A percentile compares a stretch with the other conserved stretches of the same genome.
These are phyloP conservation scores for Xerocomus spinulosus DNA, from an alignment of 768 basidiomycete genomes.

Conservation along the genomic window DNA sequence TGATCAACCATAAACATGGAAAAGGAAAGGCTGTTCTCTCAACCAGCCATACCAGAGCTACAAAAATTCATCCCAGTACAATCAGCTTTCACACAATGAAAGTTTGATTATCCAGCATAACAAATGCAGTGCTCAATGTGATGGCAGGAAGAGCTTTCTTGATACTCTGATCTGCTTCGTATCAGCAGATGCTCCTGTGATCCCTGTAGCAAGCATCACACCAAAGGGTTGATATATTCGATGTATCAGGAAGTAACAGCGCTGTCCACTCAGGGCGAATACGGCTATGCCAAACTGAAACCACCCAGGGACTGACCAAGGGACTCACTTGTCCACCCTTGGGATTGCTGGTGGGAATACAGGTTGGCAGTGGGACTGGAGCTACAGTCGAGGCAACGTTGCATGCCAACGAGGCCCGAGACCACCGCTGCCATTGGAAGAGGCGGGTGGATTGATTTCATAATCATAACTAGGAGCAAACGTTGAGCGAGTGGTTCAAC, in stretches of 20 bases:
- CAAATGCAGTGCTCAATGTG: conserved; percentile 30
- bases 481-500: background rate
- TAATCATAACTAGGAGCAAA: conserved; percentile 24
- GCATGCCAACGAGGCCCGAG: conserved; percentile 39
- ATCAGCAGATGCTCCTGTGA: background rate
- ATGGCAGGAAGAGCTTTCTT: conserved; percentile 38
- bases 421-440: conserved; percentile 34
- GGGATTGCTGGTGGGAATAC: conserved; percentile 27
- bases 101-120: conserved; percentile 11
- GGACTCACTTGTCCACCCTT: conserved; percentile 31
- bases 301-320: background rate
- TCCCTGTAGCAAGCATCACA: conserved; percentile 11
- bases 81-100: background rate
- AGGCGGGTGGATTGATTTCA: conserved; percentile 33
- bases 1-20: background rate
- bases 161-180: conserved; percentile 21
- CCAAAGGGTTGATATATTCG: conserved; percentile 34
- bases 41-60: conserved; percentile 32
- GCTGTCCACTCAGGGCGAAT: conserved; percentile 35
- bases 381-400: conserved; percentile 33
- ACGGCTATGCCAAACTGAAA: conserved; percentile 18
- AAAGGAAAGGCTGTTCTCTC: background rate
- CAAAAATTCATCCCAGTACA: background rate
- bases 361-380: conserved; percentile 35
- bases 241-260: conserved; percentile 36